Evolutionary conservation across 2,329 filamentous ascomycete species (phyloP), one percentile per base, ranked within the genome.

Genomic region (Knoxdaviesia proteae): DNA sequence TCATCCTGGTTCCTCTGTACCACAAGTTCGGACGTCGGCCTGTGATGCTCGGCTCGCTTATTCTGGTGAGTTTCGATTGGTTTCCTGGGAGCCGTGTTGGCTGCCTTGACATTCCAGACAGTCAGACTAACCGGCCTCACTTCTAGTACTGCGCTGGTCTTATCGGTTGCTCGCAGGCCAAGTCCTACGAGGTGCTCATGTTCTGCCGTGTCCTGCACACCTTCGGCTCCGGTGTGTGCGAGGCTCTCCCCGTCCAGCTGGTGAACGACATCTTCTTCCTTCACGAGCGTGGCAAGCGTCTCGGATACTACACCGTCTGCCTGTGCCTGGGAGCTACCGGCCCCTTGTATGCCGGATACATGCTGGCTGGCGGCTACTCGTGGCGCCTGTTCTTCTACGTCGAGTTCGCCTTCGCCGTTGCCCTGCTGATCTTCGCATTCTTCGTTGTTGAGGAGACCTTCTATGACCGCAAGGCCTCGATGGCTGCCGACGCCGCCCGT

Each of bases 321-420:
- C 62, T 75, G 37, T 74, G 69, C 49, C 60, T 72, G 7, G 70
- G 69, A 5, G 58, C 68, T 0, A 68, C 67, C 0, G 69, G 69
- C 1, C 69, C 71, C 0, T 56, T 76, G 1, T 73, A 69, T 40
- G 69, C 71, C 1, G 69, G 71, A 8, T 75, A 74, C 52, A 75
- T 76, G 70, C 63, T 76, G 6, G 62, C 64, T 0, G 69, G 62
- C 1, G 67, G 68, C 7, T 66, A 70, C 49, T 71, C 69, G 6
- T 76, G 71, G 70, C 60, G 67, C 10, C 62, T 75, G 0, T 76
- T 69, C 57, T 76, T 75, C 58, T 74, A 74, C 51, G 70, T 75
- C 43, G 64, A 68, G 47, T 62, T 71, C 40, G 71, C 69, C 3
- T 74, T 76, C 2, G 46, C 38, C 1, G 33, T 34, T 8, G 42